Evolutionary conservation across 768 basidiomycete species (phyloP).

Genomic region (Pisolithus orientalis): DNA sequence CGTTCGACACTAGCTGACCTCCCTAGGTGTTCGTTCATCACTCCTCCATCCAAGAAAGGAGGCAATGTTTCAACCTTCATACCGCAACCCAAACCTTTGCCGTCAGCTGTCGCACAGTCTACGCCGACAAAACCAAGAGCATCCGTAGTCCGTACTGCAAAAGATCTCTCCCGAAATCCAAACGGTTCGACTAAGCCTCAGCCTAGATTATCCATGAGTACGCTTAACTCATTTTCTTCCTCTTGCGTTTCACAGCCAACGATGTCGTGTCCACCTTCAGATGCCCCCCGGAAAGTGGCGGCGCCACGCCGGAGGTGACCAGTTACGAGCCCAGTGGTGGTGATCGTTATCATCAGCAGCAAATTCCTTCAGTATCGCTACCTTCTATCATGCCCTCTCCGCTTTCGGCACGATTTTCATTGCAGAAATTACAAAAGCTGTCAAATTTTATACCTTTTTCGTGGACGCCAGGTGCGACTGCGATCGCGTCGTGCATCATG

Average conservation of each 20-base stretch:
- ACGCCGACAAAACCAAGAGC: constrained; percentile 32
- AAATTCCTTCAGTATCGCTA: constrained; percentile 33
- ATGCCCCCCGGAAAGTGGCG: constrained; percentile 28
- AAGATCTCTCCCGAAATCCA: constrained; percentile 24
- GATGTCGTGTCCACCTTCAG: constrained; percentile 28
- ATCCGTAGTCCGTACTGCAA: constrained; percentile 25
- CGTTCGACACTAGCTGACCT: constrained; percentile 19
- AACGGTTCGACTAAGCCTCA: constrained; percentile 63
- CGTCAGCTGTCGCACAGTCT: constrained; percentile 18
- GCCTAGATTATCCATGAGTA: constrained; percentile 44
- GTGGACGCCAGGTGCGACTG: constrained; percentile 40
- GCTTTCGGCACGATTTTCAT: constrained; percentile 49
- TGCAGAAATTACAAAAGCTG: constrained; percentile 53
- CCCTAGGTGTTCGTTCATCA: constrained; percentile 32
- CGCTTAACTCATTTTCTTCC: constrained; percentile 48
- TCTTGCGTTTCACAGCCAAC: constrained; percentile 32
- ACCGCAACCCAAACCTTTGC: constrained; percentile 51
- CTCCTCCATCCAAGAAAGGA: constrained; percentile 50
- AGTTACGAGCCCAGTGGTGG: constrained; percentile 11
- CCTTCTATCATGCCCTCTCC: constrained; percentile 48
- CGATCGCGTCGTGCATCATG: constrained; percentile 19
- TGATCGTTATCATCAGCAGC: constrained; percentile 1
- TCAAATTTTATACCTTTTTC: constrained; percentile 55
- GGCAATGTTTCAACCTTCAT: constrained; percentile 49
- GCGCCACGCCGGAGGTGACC: constrained; percentile 25